These are phyloP conservation scores for Pulchroboletus neoregius DNA, from an alignment of 1,284 basidiomycete species.

Conservation along the genomic window DNA sequence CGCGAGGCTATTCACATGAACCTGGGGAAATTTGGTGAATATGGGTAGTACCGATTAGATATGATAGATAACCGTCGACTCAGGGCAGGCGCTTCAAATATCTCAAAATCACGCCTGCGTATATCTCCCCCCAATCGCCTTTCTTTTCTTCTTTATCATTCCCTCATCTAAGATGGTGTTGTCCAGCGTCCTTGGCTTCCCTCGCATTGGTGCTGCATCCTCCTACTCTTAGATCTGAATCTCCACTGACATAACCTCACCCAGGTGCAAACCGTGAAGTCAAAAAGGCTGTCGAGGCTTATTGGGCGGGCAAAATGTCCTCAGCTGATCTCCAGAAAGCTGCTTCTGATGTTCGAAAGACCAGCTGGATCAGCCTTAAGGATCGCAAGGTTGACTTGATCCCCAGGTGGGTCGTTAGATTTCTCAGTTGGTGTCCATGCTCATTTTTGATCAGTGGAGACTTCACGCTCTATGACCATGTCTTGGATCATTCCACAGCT, in stretches of 20 bases:
- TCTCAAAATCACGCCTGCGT: slow-evolving; percentile 31
- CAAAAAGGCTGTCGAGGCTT: slow-evolving; percentile 98
- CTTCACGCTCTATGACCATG: slow-evolving; percentile 98
- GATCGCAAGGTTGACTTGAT: slow-evolving; percentile 86
- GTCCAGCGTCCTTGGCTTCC: slow-evolving; percentile 94
- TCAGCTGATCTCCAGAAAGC: slow-evolving; percentile 88
- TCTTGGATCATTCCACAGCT: slow-evolving; percentile 94
- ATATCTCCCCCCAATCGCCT: slow-evolving; percentile 24
- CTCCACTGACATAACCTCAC: not conserved
- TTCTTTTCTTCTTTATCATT: slow-evolving; percentile 23
- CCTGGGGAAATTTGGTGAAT: slow-evolving; percentile 13
- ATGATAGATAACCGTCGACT: slow-evolving; percentile 25
- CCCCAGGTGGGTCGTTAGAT: slow-evolving; percentile 67
- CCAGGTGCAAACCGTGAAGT: slow-evolving; percentile 89
- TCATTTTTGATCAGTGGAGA: slow-evolving; percentile 68
- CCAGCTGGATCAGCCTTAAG: slow-evolving; percentile 90
- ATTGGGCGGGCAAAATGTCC: slow-evolving; percentile 94
- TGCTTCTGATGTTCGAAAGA: slow-evolving; percentile 86
- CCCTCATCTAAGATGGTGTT: slow-evolving; percentile 53
- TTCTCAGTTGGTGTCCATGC: slow-evolving; percentile 18
- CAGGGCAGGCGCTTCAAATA: slow-evolving; percentile 32
- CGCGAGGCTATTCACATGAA: slow-evolving; percentile 9
- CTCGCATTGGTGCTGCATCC: slow-evolving; percentile 80
- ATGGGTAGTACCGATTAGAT: slow-evolving; percentile 26
- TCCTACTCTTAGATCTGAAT: not conserved